Evolutionary conservation across 1,284 basidiomycete genomes (phyloP).

Genomic region (Sporisorium scitamineum): DNA sequence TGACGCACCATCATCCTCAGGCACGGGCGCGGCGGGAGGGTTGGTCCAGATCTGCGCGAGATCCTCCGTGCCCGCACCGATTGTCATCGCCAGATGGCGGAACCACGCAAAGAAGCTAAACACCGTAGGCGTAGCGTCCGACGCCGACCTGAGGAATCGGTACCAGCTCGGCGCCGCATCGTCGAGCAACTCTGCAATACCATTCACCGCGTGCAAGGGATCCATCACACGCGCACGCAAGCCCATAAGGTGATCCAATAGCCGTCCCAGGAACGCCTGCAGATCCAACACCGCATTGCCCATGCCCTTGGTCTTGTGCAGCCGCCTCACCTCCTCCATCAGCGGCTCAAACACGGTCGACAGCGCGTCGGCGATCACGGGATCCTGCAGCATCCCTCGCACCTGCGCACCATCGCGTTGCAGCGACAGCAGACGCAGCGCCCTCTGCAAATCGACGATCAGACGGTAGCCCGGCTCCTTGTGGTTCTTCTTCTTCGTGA

Average conservation of each 20-base stretch:
- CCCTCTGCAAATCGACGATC: conserved; percentile 60
- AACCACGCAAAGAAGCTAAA: conserved; percentile 66
- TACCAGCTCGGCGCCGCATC: conserved; percentile 58
- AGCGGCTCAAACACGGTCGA: conserved; percentile 60
- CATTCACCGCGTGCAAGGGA: conserved; percentile 57
- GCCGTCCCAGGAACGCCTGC: conserved; percentile 42
- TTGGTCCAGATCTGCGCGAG: conserved; percentile 57
- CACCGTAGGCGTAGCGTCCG: conserved; percentile 50
- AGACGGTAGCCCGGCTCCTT: conserved; percentile 58
- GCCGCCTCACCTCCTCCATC: conserved; percentile 53
- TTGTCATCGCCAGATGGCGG: conserved; percentile 59
- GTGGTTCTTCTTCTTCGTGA: conserved; percentile 56
- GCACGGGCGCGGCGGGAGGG: conserved; percentile 30
- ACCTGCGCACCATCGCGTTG: conserved; percentile 64
- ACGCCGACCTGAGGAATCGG: conserved; percentile 50
- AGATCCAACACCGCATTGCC: conserved; percentile 51
- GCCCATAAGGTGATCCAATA: conserved; percentile 61
- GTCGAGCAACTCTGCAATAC: conserved; percentile 62
- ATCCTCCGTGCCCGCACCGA: conserved; percentile 58
- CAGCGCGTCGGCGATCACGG: conserved; percentile 55
- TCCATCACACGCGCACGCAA: conserved; percentile 64
- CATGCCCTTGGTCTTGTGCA: conserved; percentile 59
- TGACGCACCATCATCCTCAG: conserved; percentile 19
- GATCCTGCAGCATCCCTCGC: conserved; percentile 63
- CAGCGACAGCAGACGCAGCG: conserved; percentile 60